These are phyloP conservation scores for Hansenula anomala DNA, from an alignment of 1,139 yeast genomes.

Conservation along the genomic window DNA sequence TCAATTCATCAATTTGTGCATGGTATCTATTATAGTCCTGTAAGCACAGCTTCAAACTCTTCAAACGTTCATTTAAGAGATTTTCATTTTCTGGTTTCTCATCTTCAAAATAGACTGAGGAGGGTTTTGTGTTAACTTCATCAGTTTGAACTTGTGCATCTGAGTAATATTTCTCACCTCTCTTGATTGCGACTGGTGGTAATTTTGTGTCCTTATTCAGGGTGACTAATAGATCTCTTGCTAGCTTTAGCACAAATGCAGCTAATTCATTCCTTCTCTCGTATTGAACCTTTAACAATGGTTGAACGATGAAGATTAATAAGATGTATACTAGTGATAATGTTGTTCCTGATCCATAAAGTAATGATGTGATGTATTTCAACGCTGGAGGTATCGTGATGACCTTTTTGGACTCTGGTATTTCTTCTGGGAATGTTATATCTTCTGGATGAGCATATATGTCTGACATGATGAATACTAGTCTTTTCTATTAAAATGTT, in stretches of 20 bases:
- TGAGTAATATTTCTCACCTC: conserved; percentile 34
- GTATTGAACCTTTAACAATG: conserved; percentile 25
- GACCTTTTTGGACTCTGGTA: conserved; percentile 4
- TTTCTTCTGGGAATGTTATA: conserved; percentile 17
- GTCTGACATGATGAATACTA: background rate
- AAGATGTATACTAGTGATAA: conserved; percentile 23
- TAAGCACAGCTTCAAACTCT: conserved; percentile 12
- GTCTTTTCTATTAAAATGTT: background rate
- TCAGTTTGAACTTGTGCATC: conserved; percentile 34
- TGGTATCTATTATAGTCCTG: conserved; percentile 20
- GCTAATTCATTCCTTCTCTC: conserved; percentile 25
- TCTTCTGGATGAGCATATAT: background rate
- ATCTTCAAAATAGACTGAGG: conserved; percentile 8
- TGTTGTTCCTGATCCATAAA: conserved; percentile 26
- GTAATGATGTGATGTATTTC: conserved; percentile 17
- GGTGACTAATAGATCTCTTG: conserved; percentile 21
- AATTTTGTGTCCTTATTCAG: conserved; percentile 18
- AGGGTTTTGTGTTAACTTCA: conserved; percentile 4
- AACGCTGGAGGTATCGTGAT: conserved; percentile 18
- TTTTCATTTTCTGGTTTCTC: conserved; percentile 2
- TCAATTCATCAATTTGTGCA: conserved; percentile 26
- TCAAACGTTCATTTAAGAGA: conserved; percentile 12
- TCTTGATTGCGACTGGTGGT: conserved; percentile 34
- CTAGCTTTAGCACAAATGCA: conserved; percentile 15
- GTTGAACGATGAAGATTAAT: conserved; percentile 23